Conservation (phyloP, 2,329 filamentous ascomycete genomes). For the Ciborinia camelliae region DNA sequence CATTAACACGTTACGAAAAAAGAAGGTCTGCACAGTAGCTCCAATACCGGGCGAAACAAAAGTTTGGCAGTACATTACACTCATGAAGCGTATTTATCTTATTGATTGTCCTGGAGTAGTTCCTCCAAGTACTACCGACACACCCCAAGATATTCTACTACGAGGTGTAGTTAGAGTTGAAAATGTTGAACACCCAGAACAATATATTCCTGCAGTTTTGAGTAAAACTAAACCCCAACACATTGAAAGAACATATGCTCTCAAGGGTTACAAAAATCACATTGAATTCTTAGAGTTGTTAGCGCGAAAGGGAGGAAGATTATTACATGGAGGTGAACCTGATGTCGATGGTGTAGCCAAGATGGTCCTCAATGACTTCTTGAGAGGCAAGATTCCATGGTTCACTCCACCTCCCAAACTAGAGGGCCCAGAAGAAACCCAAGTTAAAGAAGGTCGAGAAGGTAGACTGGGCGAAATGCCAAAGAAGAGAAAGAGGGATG, state of each 20-base stretch:
- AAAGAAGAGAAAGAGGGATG: constrained; percentile 68
- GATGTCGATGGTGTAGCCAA: constrained; percentile 94
- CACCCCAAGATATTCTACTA: constrained; percentile 81
- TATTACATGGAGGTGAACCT: constrained; percentile 89
- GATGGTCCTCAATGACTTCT: constrained; percentile 95
- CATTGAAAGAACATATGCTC: constrained; percentile 87
- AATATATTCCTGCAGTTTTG: constrained; percentile 86
- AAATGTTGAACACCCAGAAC: constrained; percentile 93
- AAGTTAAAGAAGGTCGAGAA: constrained; percentile 62
- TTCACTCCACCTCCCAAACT: constrained; percentile 74
- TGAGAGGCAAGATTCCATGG: constrained; percentile 94
- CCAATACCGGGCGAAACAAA: constrained; percentile 97
- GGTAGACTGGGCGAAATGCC: constrained; percentile 84
- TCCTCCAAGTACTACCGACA: constrained; percentile 79
- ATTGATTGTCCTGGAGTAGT: constrained; percentile 98
- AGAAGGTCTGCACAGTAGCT: constrained; percentile 89
- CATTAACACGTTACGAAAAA: constrained; percentile 92
- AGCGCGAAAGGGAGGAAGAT: constrained; percentile 78
- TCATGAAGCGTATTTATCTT: constrained; percentile 92
- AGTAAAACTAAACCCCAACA: constrained; percentile 79
- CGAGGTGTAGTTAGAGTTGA: constrained; percentile 91
- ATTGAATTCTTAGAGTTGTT: constrained; percentile 83
- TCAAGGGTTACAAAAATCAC: constrained; percentile 73
- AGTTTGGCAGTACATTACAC: constrained; percentile 94
- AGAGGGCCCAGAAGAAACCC: constrained; percentile 49